A percentile compares a stretch with the other conserved stretches of the same genome.
These are phyloP conservation scores for Hypomontagnella monticulosa DNA, from an alignment of 495 filamentous ascomycete genomes.

Conservation along the genomic window DNA sequence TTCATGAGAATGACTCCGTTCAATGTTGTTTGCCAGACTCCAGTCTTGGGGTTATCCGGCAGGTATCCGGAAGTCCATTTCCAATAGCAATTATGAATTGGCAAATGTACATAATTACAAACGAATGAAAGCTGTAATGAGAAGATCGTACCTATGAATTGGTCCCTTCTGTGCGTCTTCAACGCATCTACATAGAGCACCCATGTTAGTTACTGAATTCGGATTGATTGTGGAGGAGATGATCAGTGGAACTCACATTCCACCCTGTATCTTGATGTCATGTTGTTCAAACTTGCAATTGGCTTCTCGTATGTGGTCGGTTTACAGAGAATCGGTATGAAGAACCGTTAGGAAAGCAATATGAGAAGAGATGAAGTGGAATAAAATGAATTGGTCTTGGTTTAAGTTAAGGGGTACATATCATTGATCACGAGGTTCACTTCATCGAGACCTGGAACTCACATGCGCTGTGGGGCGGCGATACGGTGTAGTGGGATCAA, in stretches of 20 bases:
- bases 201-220: conserved; percentile 30
- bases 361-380: conserved; percentile 20
- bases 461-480: conserved; percentile 23
- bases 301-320: not conserved
- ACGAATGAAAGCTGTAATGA: conserved; percentile 12
- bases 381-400: conserved; percentile 7
- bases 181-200: conserved; percentile 73
- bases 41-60: conserved; percentile 53
- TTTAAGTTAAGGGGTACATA: conserved; percentile 35
- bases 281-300: conserved; percentile 46
- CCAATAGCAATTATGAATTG: conserved; percentile 14
- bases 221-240: conserved; percentile 8
- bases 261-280: conserved; percentile 92
- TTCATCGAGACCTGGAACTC: conserved; percentile 5
- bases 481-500: conserved; percentile 14
- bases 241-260: conserved; percentile 69
- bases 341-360: conserved; percentile 1
- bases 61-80: not conserved
- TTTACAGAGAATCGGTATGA: not conserved
- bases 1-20: conserved; percentile 1
- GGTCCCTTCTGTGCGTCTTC: conserved; percentile 87
- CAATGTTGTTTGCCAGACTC: conserved; percentile 59
- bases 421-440: conserved; percentile 33
- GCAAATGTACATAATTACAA: conserved; percentile 12
- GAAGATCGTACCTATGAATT: conserved; percentile 70